Evolutionary conservation across 345 rosid species (phyloP), one percentile per base, ranked within the genome.

Genomic region (Salix arbutifolia): DNA sequence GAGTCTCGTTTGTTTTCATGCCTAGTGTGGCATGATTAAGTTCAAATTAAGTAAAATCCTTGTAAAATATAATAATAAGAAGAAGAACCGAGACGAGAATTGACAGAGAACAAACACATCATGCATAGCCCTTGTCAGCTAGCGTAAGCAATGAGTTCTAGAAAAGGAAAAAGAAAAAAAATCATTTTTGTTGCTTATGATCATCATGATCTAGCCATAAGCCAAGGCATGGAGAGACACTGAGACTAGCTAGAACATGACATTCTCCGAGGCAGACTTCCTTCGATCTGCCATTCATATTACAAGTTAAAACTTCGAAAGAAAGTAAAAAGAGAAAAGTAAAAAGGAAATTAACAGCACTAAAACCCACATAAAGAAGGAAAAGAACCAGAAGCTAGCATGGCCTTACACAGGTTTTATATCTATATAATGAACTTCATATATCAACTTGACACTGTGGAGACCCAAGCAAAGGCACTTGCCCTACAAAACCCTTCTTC

Each of bases 371-470:
- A 37, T 9, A 28, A 17, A 23, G 23, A 12, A 26, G 21, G 23
- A 26, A 19, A 40, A 38, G 53, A 48, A 37, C 44, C 21, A 6
- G 17, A 69, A 42, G 37, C 17, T 30, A 66, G 40, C 9, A 9
- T n/a, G 62, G 62, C 26, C 64, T 10, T 23, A 25, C 5, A 56
- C 44, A 8, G 14, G 26, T 3, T 18, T 30, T 42, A 12, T 16
- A 9, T 16, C 35, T 10, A 3, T 21, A n/a, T 44, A 44, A n/a
- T 48, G 12, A 64, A 8, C 28, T 70, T 85, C 83, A 95, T 66
- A 90, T 46, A 74, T 95, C 96, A 71, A 95, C 98, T 81, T 88
- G 84, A 87, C 99, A 95, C 37, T 85, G 83, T 56, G 94, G 82
- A 74, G 97, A 78, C 30, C 87, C 91, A 19, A 93, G 89, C 86